Percentiles rank a stretch among this genome's conserved stretches.
phyloP scores from a whole-genome alignment of 2,329 filamentous ascomycete species.

The Cladosporium sp. region DNA sequence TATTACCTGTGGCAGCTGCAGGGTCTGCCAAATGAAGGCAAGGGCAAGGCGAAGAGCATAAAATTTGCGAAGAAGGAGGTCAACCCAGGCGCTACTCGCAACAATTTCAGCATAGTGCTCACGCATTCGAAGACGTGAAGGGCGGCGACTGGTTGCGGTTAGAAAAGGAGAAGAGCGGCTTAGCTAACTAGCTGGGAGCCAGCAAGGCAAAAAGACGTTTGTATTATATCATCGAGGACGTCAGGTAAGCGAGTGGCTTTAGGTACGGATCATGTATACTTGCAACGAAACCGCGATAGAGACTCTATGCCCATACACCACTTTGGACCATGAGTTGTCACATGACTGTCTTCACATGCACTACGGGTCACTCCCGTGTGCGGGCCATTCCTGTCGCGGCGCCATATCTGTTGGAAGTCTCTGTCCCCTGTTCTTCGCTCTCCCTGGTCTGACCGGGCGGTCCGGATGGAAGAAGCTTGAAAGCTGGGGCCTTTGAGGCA shows the following conservation, averaged over 20 bases:
- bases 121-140: constrained; percentile 21
- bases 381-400: constrained; percentile 1
- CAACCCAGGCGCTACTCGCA: constrained; percentile 69
- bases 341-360: constrained; percentile 12
- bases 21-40: constrained; percentile 20
- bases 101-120: constrained; percentile 85
- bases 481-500: not conserved
- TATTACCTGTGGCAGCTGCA: constrained; percentile 78
- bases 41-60: constrained; percentile 15
- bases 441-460: not conserved
- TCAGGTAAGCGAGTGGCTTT: not conserved
- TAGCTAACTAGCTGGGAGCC: not conserved
- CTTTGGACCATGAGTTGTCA: not conserved
- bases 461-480: too few relatives aligned
- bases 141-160: not conserved
- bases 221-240: not conserved
- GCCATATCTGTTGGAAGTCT: not conserved
- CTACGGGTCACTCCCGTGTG: constrained; percentile 10
- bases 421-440: not conserved
- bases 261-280: not conserved
- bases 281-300: not conserved
- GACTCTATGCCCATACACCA: constrained; percentile 3
- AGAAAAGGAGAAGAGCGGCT: not conserved
- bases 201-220: not conserved
- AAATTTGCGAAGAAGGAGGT: constrained; percentile 70